phyloP scores from a whole-genome alignment of 352 stramenopile genomes.

The Pythium insidiosum region DNA sequence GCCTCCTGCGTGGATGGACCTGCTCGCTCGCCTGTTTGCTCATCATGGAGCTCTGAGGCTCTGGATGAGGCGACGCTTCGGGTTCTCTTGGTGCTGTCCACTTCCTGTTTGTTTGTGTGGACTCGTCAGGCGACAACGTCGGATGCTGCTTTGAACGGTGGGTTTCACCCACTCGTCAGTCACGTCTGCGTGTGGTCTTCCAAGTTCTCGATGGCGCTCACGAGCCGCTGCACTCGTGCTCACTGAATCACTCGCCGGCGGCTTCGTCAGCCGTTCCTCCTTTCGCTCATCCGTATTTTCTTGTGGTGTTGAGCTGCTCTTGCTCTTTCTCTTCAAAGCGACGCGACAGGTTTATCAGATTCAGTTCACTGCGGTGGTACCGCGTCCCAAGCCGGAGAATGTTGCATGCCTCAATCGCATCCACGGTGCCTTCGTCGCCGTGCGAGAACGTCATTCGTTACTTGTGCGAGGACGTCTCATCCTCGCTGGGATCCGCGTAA shows the following conservation, averaged over 20 bases:
- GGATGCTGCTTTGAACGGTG: slow-evolving; percentile 72
- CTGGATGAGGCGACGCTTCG: slow-evolving; percentile 47
- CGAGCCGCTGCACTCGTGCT: slow-evolving; percentile 28
- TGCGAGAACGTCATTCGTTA: slow-evolving; percentile 51
- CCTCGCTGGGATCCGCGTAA: slow-evolving; percentile 6
- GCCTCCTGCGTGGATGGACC: no score
- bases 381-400: slow-evolving; percentile 65
- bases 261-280: slow-evolving; percentile 45
- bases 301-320: slow-evolving; percentile 62
- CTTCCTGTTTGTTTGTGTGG: slow-evolving; percentile 62
- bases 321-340: slow-evolving; percentile 80
- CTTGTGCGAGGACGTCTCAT: slow-evolving; percentile 29
- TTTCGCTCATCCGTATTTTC: slow-evolving; percentile 41
- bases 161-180: slow-evolving; percentile 52
- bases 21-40: slow-evolving; percentile 54
- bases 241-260: slow-evolving; percentile 39
- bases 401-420: slow-evolving; percentile 55
- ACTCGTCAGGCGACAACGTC: slow-evolving; percentile 68
- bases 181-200: slow-evolving; percentile 63
- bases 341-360: slow-evolving; percentile 49
- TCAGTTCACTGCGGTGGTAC: slow-evolving; percentile 67
- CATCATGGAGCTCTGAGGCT: slow-evolving; percentile 72
- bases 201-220: slow-evolving; percentile 61
- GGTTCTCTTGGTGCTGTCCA: slow-evolving; percentile 40
- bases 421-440: slow-evolving; percentile 52